Conservation (phyloP, 2,329 filamentous ascomycete species). For the Grosmannia serpens region DNA sequence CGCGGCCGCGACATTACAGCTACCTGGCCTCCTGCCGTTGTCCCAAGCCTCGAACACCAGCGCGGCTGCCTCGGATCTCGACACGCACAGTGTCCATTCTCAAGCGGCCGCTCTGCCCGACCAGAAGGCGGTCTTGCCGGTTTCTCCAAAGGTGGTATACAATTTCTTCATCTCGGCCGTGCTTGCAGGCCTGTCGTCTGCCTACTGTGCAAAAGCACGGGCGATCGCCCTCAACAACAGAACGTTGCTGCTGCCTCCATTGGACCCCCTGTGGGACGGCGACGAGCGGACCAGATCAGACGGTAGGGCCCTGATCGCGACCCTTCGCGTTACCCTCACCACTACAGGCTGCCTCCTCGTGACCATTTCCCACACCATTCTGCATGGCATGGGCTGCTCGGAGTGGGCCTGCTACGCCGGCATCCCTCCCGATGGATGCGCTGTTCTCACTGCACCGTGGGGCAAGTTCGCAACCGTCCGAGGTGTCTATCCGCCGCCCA, state of each 20-base stretch:
- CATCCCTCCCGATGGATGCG: slow-evolving; percentile 27
- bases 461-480: slow-evolving; percentile 35
- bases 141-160: slow-evolving; percentile 34
- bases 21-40: background rate
- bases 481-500: slow-evolving; percentile 14
- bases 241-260: slow-evolving; percentile 34
- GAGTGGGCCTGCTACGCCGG: slow-evolving; percentile 30
- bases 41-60: background rate
- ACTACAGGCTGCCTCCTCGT: slow-evolving; percentile 43
- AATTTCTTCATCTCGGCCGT: slow-evolving; percentile 43
- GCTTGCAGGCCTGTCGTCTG: slow-evolving; percentile 35
- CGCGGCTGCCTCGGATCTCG: background rate
- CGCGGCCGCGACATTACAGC: background rate
- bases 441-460: slow-evolving; percentile 43
- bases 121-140: slow-evolving; percentile 16
- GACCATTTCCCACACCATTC: slow-evolving; percentile 33
- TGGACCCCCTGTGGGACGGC: slow-evolving; percentile 18
- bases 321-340: slow-evolving; percentile 42
- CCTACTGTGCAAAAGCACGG: slow-evolving; percentile 35
- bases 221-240: slow-evolving; percentile 42
- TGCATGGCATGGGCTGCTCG: slow-evolving; percentile 34
- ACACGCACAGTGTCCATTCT: background rate
- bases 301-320: slow-evolving; percentile 29
- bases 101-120: slow-evolving; percentile 9
- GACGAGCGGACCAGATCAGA: slow-evolving; percentile 13